Percentiles rank a stretch among this genome's conserved stretches.
These are phyloP conservation scores for Skeletonema grethae DNA, from an alignment of 108 stramenopile species.

Conservation along the genomic window DNA sequence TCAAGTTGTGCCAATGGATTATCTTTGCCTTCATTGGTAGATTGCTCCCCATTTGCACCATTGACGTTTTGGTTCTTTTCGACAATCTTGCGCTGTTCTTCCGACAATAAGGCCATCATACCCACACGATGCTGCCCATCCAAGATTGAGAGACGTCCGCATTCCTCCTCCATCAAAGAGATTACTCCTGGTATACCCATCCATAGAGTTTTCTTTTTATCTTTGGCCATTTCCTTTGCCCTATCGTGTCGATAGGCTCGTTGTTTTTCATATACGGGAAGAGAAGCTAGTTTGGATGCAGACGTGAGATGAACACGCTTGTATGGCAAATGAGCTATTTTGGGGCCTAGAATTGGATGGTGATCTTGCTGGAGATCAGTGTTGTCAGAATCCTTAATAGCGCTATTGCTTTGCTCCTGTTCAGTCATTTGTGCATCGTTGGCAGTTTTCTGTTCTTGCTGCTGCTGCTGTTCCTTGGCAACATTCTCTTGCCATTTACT, in stretches of 20 bases:
- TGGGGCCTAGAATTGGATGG: slow-evolving; percentile 74
- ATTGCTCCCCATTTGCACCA: not conserved
- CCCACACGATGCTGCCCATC: slow-evolving; percentile 93
- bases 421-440: not conserved
- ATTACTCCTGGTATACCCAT: slow-evolving; percentile 81
- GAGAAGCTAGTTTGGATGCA: slow-evolving; percentile 45
- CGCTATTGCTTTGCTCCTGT: not conserved
- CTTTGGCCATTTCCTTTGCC: slow-evolving; percentile 68
- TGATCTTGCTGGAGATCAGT: not conserved
- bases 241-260: slow-evolving; percentile 78
- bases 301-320: slow-evolving; percentile 68
- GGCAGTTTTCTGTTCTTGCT: not conserved
- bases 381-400: not conserved
- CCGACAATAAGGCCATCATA: slow-evolving; percentile 71
- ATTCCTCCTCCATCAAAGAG: slow-evolving; percentile 59
- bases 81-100: slow-evolving; percentile 35
- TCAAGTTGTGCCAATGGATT: slow-evolving; percentile 48
- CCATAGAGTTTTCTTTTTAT: slow-evolving; percentile 66
- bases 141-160: slow-evolving; percentile 69
- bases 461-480: slow-evolving; percentile 12
- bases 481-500: slow-evolving; percentile 29
- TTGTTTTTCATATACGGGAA: slow-evolving; percentile 82
- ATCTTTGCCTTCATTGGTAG: not conserved
- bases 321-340: slow-evolving; percentile 57
- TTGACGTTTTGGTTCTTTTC: slow-evolving; percentile 3